phyloP scores from a whole-genome alignment of 2,329 filamentous ascomycete genomes.

The Arthrobotrys iridis region DNA sequence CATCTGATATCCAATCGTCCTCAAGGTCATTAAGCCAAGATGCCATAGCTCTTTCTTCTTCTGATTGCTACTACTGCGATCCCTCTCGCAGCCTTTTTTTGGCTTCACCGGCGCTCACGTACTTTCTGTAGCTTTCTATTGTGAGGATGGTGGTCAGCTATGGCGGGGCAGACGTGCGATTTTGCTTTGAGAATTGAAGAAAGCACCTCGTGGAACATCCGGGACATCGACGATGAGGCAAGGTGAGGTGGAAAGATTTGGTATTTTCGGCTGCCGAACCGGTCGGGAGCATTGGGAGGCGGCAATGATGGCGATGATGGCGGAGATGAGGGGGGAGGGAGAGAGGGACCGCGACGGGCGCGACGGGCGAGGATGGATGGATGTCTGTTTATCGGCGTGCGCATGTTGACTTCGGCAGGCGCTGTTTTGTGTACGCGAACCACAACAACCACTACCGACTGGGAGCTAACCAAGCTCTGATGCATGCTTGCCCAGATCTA shows the following conservation, averaged over 20 bases:
- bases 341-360: not conserved
- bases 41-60: conserved; percentile 3
- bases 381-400: conserved; percentile 5
- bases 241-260: not conserved
- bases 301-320: not conserved
- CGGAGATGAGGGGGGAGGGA: not conserved
- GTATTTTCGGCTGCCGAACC: not conserved
- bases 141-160: not conserved
- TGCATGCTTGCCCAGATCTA: not conserved
- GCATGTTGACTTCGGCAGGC: not conserved
- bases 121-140: not conserved
- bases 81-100: not conserved
- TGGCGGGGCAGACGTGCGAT: not conserved
- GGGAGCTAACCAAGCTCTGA: too few relatives aligned
- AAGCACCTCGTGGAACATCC: not conserved
- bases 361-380: not conserved
- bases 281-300: not conserved
- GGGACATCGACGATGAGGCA: not conserved
- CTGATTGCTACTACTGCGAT: not conserved
- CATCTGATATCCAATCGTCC: conserved; percentile 44
- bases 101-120: too few relatives aligned
- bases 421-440: conserved; percentile 21
- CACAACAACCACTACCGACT: conserved; percentile 3
- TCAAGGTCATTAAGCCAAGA: conserved; percentile 41
- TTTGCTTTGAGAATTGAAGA: not conserved